These are phyloP conservation scores for Syncephalastrum racemosum DNA, from an alignment of 371 early-diverging fungal species.

Conservation along the genomic window DNA sequence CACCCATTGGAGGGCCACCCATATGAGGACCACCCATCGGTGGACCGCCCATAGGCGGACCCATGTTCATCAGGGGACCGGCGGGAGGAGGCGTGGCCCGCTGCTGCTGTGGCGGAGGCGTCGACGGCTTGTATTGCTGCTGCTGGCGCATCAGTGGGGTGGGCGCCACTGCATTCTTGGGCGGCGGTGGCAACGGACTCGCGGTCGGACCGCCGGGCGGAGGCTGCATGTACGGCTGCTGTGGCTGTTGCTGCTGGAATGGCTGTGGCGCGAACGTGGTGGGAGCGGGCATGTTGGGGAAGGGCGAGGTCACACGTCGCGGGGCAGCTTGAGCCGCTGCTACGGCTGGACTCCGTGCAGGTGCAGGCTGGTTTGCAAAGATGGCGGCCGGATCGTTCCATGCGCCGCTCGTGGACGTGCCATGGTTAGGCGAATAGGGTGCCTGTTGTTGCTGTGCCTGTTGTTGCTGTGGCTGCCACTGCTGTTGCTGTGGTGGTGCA, in stretches of 20 bases:
- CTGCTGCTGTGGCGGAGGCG: no score
- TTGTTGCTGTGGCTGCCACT: no score
- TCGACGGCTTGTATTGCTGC: no score
- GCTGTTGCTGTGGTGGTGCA: no score
- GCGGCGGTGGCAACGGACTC: conserved; percentile 34
- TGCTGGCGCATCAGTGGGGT: conserved; percentile 10
- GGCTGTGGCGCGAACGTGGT: conserved; percentile 29
- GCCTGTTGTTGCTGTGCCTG: no score
- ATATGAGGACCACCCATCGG: no score
- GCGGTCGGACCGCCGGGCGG: conserved; percentile 14
- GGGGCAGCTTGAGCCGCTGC: conserved; percentile 14
- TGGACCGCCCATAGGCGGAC: no score
- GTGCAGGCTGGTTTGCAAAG: conserved; percentile 18
- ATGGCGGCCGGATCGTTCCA: conserved; percentile 64
- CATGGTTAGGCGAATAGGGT: conserved; percentile 6
- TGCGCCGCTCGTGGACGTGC: conserved; percentile 29
- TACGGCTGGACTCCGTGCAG: conserved; percentile 28
- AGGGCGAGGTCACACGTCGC: conserved; percentile 48
- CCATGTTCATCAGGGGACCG: no score
- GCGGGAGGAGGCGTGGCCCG: no score
- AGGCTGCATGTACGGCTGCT: conserved; percentile 14
- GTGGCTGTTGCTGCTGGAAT: conserved; percentile 18
- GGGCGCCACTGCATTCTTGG: conserved; percentile 37
- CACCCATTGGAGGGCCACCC: no score
- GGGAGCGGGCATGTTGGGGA: conserved; percentile 43